A percentile compares a stretch with the other conserved stretches of the same genome.
phyloP scores from a whole-genome alignment of 2,329 filamentous ascomycete genomes.

The Fusarium nematophilum region DNA sequence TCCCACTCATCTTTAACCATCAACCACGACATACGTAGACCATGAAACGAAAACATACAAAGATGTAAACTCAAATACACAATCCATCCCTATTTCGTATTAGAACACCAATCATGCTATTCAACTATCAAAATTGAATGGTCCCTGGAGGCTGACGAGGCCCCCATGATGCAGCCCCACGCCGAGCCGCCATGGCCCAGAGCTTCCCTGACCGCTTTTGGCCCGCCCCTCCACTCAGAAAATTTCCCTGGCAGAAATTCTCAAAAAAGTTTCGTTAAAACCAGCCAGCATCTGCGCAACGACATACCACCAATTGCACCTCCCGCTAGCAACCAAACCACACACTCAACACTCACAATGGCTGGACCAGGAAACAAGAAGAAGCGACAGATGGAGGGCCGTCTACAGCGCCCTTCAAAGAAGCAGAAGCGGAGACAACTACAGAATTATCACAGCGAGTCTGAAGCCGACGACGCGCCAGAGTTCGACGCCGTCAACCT shows the following conservation, averaged over 20 bases:
- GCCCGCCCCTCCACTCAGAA: constrained; percentile 41
- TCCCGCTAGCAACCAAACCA: constrained; percentile 15
- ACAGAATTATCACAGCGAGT: constrained; percentile 64
- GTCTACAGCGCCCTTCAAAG: constrained; percentile 58
- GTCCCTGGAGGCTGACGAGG: not conserved
- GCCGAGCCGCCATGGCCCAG: constrained; percentile 12
- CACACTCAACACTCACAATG: constrained; percentile 43
- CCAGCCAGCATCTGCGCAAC: constrained; percentile 29
- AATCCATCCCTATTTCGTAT: constrained; percentile 5
- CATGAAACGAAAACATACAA: no score
- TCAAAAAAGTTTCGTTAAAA: constrained; percentile 42
- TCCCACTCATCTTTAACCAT: no score
- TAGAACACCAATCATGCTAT: no score
- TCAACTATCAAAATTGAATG: no score
- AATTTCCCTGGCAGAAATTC: constrained; percentile 44
- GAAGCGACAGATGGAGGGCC: constrained; percentile 48
- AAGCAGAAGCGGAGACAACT: constrained; percentile 62
- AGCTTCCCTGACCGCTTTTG: constrained; percentile 42
- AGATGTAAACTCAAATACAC: no score
- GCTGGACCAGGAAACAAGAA: constrained; percentile 50
- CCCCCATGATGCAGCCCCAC: constrained; percentile 14
- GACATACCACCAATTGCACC: constrained; percentile 18
- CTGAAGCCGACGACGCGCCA: constrained; percentile 56
- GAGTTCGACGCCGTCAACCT: constrained; percentile 64
- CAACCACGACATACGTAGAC: no score